Percentiles rank a stretch among this genome's conserved stretches.
phyloP scores from a whole-genome alignment of 768 basidiomycete genomes.

The Suillus americanus region DNA sequence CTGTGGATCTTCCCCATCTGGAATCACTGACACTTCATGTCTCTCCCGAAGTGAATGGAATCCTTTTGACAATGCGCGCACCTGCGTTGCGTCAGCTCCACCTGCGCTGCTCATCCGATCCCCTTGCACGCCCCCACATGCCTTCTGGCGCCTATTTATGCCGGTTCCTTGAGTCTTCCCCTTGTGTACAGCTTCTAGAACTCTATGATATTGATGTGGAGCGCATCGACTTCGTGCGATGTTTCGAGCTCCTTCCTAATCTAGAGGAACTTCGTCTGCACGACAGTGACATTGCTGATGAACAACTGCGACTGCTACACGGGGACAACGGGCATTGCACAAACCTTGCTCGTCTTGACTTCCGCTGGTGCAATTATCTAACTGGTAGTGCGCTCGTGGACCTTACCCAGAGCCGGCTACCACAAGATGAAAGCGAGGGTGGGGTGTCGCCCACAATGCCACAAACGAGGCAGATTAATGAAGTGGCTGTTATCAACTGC shows the following conservation, averaged over 20 bases:
- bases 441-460: not conserved
- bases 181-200: conserved; percentile 43
- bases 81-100: conserved; percentile 39
- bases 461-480: conserved; percentile 34
- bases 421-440: not conserved
- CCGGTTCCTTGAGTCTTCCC: conserved; percentile 28
- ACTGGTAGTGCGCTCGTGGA: conserved; percentile 50
- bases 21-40: conserved; percentile 30
- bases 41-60: conserved; percentile 28
- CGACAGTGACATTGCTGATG: conserved; percentile 56
- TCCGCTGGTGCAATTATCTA: conserved; percentile 61
- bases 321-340: conserved; percentile 46
- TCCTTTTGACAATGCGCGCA: conserved; percentile 29
- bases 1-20: conserved; percentile 24
- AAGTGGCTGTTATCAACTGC: conserved; percentile 56
- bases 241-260: conserved; percentile 36
- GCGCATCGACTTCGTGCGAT: conserved; percentile 35
- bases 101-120: conserved; percentile 38
- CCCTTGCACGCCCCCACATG: conserved; percentile 29
- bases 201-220: conserved; percentile 49
- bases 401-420: conserved; percentile 43
- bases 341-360: conserved; percentile 45
- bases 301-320: conserved; percentile 37
- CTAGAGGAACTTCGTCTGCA: conserved; percentile 54
- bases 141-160: conserved; percentile 29